phyloP scores from a whole-genome alignment of 1,284 basidiomycete species.

The Coniophora puteana region DNA sequence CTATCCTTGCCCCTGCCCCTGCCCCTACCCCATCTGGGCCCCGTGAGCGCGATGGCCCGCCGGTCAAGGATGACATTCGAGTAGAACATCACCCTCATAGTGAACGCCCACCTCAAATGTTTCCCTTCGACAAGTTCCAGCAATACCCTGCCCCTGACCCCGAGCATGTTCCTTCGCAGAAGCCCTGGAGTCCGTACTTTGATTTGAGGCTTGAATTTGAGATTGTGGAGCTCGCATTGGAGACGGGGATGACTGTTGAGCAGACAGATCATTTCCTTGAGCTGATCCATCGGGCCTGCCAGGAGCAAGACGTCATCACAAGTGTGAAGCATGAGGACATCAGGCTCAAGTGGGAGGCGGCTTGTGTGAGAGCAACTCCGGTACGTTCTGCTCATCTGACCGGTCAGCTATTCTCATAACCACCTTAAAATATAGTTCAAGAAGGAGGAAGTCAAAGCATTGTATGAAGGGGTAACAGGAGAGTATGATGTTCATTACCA shows the following conservation, averaged over 20 bases:
- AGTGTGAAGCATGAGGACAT: constrained; percentile 8
- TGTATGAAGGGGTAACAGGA: constrained; percentile 9
- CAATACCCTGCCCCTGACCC: background rate
- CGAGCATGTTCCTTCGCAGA: constrained; percentile 3
- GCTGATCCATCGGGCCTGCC: background rate
- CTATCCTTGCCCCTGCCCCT: too few relatives aligned
- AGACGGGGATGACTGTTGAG: background rate
- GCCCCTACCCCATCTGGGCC: too few relatives aligned
- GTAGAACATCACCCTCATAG: constrained; percentile 5
- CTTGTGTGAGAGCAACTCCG: background rate
- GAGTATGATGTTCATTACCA: constrained; percentile 11
- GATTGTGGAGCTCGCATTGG: constrained; percentile 1
- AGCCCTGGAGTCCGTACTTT: constrained; percentile 2
- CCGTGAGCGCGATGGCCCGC: too few relatives aligned
- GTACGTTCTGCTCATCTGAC: background rate
- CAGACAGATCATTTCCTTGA: constrained; percentile 3
- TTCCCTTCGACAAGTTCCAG: background rate
- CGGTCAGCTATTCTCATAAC: background rate
- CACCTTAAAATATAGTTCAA: constrained; percentile 3
- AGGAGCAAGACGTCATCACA: constrained; percentile 1
- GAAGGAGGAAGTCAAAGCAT: background rate
- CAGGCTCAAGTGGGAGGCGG: constrained; percentile 6
- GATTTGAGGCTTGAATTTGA: background rate
- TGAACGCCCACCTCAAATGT: background rate
- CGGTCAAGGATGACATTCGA: constrained; percentile 8